These are phyloP conservation scores for Umbilicus rupestris DNA, from an alignment of 164 flowering plant genomes.

Conservation along the genomic window DNA sequence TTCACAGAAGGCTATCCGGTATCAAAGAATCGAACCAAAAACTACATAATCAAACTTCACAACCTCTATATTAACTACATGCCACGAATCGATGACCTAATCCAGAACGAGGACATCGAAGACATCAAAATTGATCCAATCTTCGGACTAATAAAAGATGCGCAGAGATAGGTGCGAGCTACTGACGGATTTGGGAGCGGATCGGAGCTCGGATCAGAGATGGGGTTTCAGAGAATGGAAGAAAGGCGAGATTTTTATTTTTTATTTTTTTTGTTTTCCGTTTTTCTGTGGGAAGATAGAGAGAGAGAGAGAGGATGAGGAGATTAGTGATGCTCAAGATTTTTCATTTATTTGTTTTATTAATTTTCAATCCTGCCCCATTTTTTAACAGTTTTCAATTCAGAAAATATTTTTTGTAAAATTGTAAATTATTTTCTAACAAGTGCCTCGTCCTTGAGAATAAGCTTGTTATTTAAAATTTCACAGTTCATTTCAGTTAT, in stretches of 20 bases:
- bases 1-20: neutral
- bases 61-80: neutral
- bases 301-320: neutral
- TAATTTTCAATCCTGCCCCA: neutral
- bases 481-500: no score
- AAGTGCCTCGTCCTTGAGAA: no score
- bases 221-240: neutral
- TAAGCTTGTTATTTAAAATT: no score
- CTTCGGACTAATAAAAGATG: neutral
- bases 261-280: neutral
- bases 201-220: neutral
- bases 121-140: neutral
- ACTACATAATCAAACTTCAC: neutral
- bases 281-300: conserved; percentile 3
- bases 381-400: no score
- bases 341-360: neutral
- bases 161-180: neutral
- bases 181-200: neutral
- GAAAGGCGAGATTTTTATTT: neutral
- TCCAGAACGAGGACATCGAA: neutral
- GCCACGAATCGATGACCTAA: conserved; percentile 3
- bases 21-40: neutral
- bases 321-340: neutral
- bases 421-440: no score
- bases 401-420: no score